phyloP scores from a whole-genome alignment of 495 filamentous ascomycete species.

The Emericellopsis terricola region DNA sequence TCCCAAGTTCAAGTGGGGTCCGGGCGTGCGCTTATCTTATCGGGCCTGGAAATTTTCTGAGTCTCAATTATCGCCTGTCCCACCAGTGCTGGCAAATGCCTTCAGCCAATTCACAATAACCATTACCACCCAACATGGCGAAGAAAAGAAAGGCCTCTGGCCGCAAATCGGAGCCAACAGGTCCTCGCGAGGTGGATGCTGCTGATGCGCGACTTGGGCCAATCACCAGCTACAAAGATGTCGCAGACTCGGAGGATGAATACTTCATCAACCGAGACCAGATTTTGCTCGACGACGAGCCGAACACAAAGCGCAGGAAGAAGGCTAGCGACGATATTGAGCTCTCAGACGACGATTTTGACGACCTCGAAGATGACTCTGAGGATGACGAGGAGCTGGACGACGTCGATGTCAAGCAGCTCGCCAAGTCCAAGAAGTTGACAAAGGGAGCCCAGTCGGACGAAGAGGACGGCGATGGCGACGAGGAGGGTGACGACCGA shows the following conservation, averaged over 20 bases:
- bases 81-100: too few species aligned
- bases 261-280: conserved; percentile 72
- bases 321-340: conserved; percentile 43
- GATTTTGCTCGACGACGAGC: conserved; percentile 65
- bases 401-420: conserved; percentile 3
- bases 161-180: conserved; percentile 16
- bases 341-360: conserved; percentile 74
- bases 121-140: conserved; percentile 34
- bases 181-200: conserved; percentile 29
- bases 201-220: conserved; percentile 35
- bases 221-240: conserved; percentile 57
- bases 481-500: conserved; percentile 55
- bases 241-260: conserved; percentile 85
- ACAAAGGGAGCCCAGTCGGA: conserved; percentile 20
- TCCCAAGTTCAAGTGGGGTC: too few species aligned
- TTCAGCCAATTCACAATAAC: too few species aligned
- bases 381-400: conserved; percentile 23
- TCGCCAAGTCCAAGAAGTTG: conserved; percentile 5
- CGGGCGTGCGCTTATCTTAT: too few species aligned
- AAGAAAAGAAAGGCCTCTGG: conserved; percentile 64
- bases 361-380: conserved; percentile 43
- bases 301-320: conserved; percentile 56
- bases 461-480: conserved; percentile 26
- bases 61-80: too few species aligned
- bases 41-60: too few species aligned